Evolutionary conservation across 2,329 filamentous ascomycete species (phyloP).

Genomic region (Apiospora kogelbergensis): DNA sequence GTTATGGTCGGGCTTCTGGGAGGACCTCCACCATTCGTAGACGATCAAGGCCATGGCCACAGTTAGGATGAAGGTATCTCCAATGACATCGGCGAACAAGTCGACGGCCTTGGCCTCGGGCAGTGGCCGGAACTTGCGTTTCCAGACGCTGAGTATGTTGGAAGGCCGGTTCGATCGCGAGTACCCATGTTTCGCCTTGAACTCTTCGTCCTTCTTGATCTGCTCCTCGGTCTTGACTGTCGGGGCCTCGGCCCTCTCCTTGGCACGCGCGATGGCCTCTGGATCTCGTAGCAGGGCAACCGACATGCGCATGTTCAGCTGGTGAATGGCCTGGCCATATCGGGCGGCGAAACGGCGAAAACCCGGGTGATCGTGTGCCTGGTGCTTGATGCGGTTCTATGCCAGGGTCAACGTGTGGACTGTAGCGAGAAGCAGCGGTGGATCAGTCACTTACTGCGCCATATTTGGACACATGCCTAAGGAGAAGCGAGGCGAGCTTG

Average conservation of each 20-base stretch:
- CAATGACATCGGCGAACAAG: slow-evolving; percentile 65
- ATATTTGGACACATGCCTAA: slow-evolving; percentile 68
- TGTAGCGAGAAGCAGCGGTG: neutral
- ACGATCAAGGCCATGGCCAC: slow-evolving; percentile 58
- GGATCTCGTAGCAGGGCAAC: slow-evolving; percentile 59
- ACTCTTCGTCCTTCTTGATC: slow-evolving; percentile 51
- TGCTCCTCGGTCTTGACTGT: slow-evolving; percentile 67
- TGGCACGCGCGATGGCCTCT: slow-evolving; percentile 57
- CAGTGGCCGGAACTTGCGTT: slow-evolving; percentile 60
- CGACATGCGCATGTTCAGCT: slow-evolving; percentile 65
- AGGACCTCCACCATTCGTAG: slow-evolving; percentile 60
- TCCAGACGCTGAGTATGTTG: slow-evolving; percentile 55
- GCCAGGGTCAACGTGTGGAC: slow-evolving; percentile 10
- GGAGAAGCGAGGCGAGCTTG: slow-evolving; percentile 64
- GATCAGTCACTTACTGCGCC: slow-evolving; percentile 55
- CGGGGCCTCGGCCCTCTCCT: slow-evolving; percentile 61
- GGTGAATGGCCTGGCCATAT: slow-evolving; percentile 64
- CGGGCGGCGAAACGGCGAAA: slow-evolving; percentile 61
- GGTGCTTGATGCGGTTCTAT: slow-evolving; percentile 65
- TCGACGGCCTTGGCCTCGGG: slow-evolving; percentile 66
- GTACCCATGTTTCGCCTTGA: slow-evolving; percentile 41
- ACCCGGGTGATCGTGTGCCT: slow-evolving; percentile 63
- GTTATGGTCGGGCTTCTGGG: slow-evolving; percentile 61
- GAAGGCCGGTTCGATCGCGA: slow-evolving; percentile 26
- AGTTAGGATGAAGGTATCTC: slow-evolving; percentile 61